Evolutionary conservation across 1,284 basidiomycete species (phyloP), one percentile per base, ranked within the genome.

Genomic region (Tilletia indica): DNA sequence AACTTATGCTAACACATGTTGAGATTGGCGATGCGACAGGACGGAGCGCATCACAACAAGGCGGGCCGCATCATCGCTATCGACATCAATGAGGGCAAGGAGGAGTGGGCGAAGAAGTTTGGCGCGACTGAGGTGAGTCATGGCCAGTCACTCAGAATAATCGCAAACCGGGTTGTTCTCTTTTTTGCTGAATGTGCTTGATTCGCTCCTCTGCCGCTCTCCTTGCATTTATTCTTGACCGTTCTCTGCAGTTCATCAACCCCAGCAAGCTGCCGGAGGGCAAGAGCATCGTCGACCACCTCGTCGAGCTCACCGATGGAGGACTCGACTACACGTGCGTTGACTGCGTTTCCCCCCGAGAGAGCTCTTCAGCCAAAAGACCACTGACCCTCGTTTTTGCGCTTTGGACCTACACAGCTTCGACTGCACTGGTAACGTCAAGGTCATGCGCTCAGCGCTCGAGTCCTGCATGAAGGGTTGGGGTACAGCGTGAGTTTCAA

Each of bases 271-370:
- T 97, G 5, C 88, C 90, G 4, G 89, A 91, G 19, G 76, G 73
- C 42, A 74, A 83, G 71, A 73, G 88, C 71, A 92, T 97, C 76
- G 93, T 96, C 77, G 93, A 97, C 73, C 86, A 94, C 82, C 89
- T 99, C 39, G 87, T 97, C 71, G 93, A 96, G 80, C 89, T 94
- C 78, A 99, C 95, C 25, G 97, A 99, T 82, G 97, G 97, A 51
- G 97, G 97, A 39, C 88, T 97, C 49, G 97, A 99, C 86, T 98
- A 91, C 85, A 99, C 97, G 5, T 99, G 82, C 58, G 96, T 98
- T 85, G 92, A 91, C 79, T 98, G 96, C 11, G 96, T 96, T 54
- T 97, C 96, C 83, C 25, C 2, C 25, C 25, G 2, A 31, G 25
- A 31, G 25, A 31, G 2, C 25, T 0, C 25, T 1, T 2, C 25